Evolutionary conservation across 306 rosid genomes (phyloP).

Genomic region (Lupinus albus): DNA sequence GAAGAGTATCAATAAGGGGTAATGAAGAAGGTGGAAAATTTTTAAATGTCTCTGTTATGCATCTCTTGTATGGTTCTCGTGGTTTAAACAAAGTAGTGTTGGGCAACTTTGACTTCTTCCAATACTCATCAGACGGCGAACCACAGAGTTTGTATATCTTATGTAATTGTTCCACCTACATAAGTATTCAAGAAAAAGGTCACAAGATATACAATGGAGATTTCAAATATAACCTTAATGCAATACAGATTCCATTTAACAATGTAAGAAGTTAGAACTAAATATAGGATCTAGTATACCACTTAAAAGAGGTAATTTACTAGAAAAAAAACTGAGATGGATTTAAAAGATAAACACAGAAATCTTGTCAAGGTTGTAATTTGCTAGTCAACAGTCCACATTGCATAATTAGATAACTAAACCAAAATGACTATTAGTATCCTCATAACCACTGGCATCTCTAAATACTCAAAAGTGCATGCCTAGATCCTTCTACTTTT

Average conservation of each 20-base stretch:
- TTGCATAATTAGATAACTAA: constrained; percentile 14
- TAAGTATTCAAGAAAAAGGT: constrained; percentile 39
- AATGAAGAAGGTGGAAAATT: constrained; percentile 85
- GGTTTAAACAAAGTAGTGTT: constrained; percentile 89
- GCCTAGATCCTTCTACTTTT: constrained; percentile 24
- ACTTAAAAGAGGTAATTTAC: constrained; percentile 12
- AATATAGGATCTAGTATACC: constrained; percentile 9
- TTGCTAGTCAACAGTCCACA: constrained; percentile 2
- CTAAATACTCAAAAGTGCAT: constrained; percentile 22
- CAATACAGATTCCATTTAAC: constrained; percentile 16
- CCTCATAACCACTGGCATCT: neutral
- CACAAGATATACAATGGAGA: constrained; percentile 25
- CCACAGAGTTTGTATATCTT: constrained; percentile 96
- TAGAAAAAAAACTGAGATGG: constrained; percentile 7
- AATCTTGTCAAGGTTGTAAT: constrained; percentile 1
- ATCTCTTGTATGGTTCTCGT: constrained; percentile 80
- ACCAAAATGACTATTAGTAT: constrained; percentile 5
- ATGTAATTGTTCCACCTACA: constrained; percentile 90
- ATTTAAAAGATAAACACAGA: constrained; percentile 3
- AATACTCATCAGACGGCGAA: constrained; percentile 92
- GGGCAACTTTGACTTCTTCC: constrained; percentile 82
- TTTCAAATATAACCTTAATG: constrained; percentile 29
- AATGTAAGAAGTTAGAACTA: constrained; percentile 1
- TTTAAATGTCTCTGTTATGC: constrained; percentile 70
- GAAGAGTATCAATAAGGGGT: constrained; percentile 82